Evolutionary conservation across 495 filamentous ascomycete species (phyloP), one percentile per base, ranked within the genome.

Genomic region (Aspergillus coremiiformis): DNA sequence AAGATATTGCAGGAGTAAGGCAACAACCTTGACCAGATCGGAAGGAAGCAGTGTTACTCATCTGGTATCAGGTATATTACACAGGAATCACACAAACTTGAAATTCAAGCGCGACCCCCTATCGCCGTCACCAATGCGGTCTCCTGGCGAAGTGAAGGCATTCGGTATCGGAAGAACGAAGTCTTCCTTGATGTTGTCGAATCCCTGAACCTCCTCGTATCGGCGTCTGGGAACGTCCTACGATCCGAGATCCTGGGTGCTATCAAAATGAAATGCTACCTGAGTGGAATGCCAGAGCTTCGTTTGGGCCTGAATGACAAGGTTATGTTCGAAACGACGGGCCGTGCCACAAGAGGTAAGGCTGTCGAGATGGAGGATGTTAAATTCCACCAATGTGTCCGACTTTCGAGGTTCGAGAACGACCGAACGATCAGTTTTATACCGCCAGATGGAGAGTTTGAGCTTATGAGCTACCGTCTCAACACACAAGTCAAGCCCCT

Each of bases 321-420:
- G 68, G 94, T 88, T 60, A 99, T 99, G 94, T 99, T 99, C 64
- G 94, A 99, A 73, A 93, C 89, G 26, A 99, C 94, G 8, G 94
- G 94, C 12, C 80, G 94, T 47, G 90, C 94, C 8, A 95, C 90
- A 46, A 73, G 94, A 64, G 94, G 94, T 44, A 99, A 99, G 70
- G 88, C 93, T 10, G 92, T 99, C 48, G 94, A 99, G 71, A 99
- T 99, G 94, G 94, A 99, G 69, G 94, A 99, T 57, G 94, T 99
- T 64, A 99, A 97, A 64, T 99, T 99, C 71, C 94, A 99, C 72
- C 94, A 99, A 66, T 99, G 94, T 70, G 94, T 99, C 52, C 84
- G 94, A 56, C 73, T 99, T 51, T 91, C 88, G 19, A 79, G 94
- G 23, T 99, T 99, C 74, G 94, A 99, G 69, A 99, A 97, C 62